These are phyloP conservation scores for Alternaria triticimaculans DNA, from an alignment of 2,329 filamentous ascomycete genomes.

Conservation along the genomic window DNA sequence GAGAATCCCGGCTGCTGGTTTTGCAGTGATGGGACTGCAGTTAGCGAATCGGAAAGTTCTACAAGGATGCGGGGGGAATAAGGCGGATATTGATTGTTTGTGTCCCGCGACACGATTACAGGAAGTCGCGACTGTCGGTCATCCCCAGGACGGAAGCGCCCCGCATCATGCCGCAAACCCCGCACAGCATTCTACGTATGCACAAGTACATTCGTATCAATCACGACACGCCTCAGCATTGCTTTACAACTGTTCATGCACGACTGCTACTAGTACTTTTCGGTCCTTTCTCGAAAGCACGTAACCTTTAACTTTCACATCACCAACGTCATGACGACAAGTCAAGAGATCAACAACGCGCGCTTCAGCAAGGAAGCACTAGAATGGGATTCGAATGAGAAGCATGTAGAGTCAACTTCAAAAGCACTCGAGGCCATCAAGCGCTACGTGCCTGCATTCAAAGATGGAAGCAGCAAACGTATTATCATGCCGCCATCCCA, in stretches of 20 bases:
- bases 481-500: neutral
- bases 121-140: neutral
- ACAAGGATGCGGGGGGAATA: neutral
- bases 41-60: neutral
- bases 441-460: constrained; percentile 45
- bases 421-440: constrained; percentile 57
- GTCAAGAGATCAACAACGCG: constrained; percentile 46
- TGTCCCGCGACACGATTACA: neutral
- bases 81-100: too few relatives aligned
- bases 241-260: neutral
- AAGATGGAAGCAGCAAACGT: constrained; percentile 38
- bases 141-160: neutral
- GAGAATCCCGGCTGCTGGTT: too few relatives aligned
- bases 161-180: neutral
- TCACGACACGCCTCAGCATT: neutral
- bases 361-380: constrained; percentile 64
- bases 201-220: neutral
- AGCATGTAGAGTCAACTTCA: constrained; percentile 55
- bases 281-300: neutral
- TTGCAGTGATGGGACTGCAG: too few relatives aligned
- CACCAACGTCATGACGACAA: neutral
- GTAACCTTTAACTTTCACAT: neutral
- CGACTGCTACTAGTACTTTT: neutral
- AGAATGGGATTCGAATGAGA: constrained; percentile 62
- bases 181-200: neutral